A percentile compares a stretch with the other conserved stretches of the same genome.
Conservation (phyloP, 2,329 filamentous ascomycete genomes). For the Botryotinia globosa region DNA sequence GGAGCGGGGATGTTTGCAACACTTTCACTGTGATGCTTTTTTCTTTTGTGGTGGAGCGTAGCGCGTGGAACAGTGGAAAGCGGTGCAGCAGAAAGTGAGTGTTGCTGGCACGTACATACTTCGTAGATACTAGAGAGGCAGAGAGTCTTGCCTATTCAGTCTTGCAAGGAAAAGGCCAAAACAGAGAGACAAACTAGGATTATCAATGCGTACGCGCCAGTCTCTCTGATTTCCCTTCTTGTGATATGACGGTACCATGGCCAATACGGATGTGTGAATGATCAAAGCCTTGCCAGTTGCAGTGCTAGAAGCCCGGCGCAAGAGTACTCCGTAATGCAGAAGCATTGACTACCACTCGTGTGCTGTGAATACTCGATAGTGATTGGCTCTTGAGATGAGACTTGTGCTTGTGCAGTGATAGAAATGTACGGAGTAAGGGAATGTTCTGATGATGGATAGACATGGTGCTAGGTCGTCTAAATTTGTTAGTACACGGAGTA, state of each 20-base stretch:
- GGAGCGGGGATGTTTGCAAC: constrained; percentile 5
- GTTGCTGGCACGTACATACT: background rate
- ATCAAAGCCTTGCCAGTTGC: constrained; percentile 16
- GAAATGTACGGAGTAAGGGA: constrained; percentile 13
- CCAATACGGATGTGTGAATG: constrained; percentile 14
- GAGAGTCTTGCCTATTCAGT: constrained; percentile 5
- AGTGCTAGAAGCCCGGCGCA: constrained; percentile 13
- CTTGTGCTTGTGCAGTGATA: constrained; percentile 3
- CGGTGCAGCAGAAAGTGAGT: constrained; percentile 13
- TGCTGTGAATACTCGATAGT: background rate
- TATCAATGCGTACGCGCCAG: constrained; percentile 17
- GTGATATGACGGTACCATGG: constrained; percentile 4
- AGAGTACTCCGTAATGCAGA: constrained; percentile 16
- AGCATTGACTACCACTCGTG: constrained; percentile 1
- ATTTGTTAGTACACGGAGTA: background rate
- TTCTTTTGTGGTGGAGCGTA: constrained; percentile 17
- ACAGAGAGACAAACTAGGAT: constrained; percentile 10
- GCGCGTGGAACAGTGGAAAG: constrained; percentile 22
- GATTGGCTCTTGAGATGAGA: constrained; percentile 20
- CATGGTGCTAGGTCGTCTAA: constrained; percentile 7
- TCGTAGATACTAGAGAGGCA: too few relatives aligned
- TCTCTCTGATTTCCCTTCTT: constrained; percentile 3
- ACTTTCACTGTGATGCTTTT: background rate
- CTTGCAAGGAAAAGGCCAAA: background rate
- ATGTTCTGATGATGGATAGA: constrained; percentile 17